phyloP scores from a whole-genome alignment of 2,329 filamentous ascomycete species.

The Colletotrichum costaricense region DNA sequence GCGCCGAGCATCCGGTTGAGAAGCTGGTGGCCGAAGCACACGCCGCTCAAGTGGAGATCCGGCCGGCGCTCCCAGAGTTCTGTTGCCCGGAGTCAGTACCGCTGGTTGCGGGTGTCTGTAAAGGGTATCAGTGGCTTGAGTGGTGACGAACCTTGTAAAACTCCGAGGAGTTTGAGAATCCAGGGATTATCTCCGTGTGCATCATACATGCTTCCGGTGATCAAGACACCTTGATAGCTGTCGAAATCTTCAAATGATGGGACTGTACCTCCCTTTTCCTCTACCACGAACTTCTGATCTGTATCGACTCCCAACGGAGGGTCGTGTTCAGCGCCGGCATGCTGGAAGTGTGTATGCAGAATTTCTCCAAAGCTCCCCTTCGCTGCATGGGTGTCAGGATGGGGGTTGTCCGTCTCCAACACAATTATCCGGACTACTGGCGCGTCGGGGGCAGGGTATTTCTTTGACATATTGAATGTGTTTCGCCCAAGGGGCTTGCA shows the following conservation, averaged over 20 bases:
- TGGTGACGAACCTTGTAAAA: constrained; percentile 54
- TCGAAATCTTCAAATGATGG: constrained; percentile 63
- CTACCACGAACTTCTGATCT: constrained; percentile 65
- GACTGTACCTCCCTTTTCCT: constrained; percentile 58
- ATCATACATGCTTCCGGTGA: constrained; percentile 77
- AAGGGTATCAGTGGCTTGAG: neutral
- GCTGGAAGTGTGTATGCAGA: constrained; percentile 60
- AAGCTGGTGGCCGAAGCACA: constrained; percentile 88
- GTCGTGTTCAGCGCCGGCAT: constrained; percentile 62
- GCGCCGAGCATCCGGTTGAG: constrained; percentile 76
- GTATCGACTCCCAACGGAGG: constrained; percentile 67
- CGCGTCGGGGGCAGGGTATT: constrained; percentile 24
- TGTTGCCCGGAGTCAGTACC: constrained; percentile 32
- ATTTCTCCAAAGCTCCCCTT: constrained; percentile 67
- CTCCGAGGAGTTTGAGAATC: constrained; percentile 76
- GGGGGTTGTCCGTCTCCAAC: constrained; percentile 68
- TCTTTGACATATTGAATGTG: neutral
- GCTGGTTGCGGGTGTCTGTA: neutral
- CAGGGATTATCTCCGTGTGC: constrained; percentile 78
- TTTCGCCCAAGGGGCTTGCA: neutral
- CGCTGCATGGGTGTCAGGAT: constrained; percentile 60
- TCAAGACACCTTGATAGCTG: constrained; percentile 77
- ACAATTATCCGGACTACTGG: constrained; percentile 56
- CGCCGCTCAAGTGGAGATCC: constrained; percentile 72
- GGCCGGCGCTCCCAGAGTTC: constrained; percentile 62